phyloP scores from a whole-genome alignment of 2,329 filamentous ascomycete species.

The Grosmannia huntii region DNA sequence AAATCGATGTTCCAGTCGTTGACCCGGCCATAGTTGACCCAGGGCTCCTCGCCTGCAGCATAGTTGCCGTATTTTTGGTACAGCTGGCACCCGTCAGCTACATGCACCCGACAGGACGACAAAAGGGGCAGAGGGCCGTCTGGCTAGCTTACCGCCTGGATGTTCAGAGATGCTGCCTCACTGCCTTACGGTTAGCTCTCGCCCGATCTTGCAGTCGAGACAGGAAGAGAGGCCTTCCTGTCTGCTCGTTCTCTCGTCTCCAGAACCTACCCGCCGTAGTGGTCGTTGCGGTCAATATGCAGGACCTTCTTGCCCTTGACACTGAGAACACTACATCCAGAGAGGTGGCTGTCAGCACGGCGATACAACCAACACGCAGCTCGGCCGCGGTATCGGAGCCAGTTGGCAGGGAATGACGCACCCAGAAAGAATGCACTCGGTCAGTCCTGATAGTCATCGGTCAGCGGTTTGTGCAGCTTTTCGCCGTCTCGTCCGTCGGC shows the following conservation, averaged over 20 bases:
- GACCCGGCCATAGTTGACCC: slow-evolving; percentile 91
- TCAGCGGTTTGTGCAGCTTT: background rate
- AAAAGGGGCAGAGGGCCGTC: background rate
- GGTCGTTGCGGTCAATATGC: slow-evolving; percentile 96
- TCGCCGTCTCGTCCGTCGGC: background rate
- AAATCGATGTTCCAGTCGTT: slow-evolving; percentile 99
- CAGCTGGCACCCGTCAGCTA: slow-evolving; percentile 41
- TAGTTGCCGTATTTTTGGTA: slow-evolving; percentile 95
- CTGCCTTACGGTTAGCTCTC: slow-evolving; percentile 29
- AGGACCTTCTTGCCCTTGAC: slow-evolving; percentile 99
- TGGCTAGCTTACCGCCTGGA: slow-evolving; percentile 60
- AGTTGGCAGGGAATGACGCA: slow-evolving; percentile 27
- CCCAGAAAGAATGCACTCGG: slow-evolving; percentile 98
- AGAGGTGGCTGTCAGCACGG: background rate
- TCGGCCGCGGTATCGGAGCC: too few relatives aligned
- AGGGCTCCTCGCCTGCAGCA: slow-evolving; percentile 68
- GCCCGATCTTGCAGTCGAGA: slow-evolving; percentile 5
- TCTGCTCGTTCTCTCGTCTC: too few relatives aligned
- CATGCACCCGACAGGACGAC: background rate
- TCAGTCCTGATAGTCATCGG: slow-evolving; percentile 53
- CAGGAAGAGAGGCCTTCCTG: background rate
- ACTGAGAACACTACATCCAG: slow-evolving; percentile 61
- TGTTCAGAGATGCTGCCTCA: slow-evolving; percentile 92
- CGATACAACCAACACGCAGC: background rate
- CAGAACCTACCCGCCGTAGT: slow-evolving; percentile 80